Evolutionary conservation across 2,329 filamentous ascomycete genomes (phyloP), one percentile per base, ranked within the genome.

Genomic region (Cylindrodendrum hubeiense): DNA sequence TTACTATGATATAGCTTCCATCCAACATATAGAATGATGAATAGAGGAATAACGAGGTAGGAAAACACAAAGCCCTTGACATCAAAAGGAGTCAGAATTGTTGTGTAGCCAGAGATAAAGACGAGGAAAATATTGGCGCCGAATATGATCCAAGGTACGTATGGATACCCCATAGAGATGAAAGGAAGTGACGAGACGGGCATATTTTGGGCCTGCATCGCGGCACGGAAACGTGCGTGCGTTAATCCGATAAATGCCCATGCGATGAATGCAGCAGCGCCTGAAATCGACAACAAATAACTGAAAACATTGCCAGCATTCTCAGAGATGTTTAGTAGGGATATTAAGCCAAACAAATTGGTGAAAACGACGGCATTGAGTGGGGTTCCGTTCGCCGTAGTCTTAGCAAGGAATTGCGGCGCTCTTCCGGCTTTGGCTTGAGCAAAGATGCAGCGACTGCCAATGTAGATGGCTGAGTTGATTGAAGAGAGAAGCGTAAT

Each of bases 1-100:
- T 63, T 43, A 63, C 63, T 63, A 17, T 63, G 59, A 13, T 56
- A 66, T 15, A 66, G n/a, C 44, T 66, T 66, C 52, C 52, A 66
- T 28, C 63, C 63, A 39, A 46, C 8, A 22, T 63, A 66, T 1
- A 66, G 41, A 15, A 51, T 19, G 8, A 59, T 59, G 59, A 66
- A 66, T 15, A 66, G 41, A 5, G 63, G 63, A 30, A 66, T 66
- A 3, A 66, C 63, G 12, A 66, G 54, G 21, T 66, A 66, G 4
- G 63, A 57, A 26, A 66, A 66, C 28, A 66, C 57, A 37, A 66
- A 66, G 15, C 58, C 59, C 39, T 63, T 66, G 17, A 66, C 41
- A 12, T 66, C 63, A 26, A 66, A 66, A 1, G 63, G 63, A 7
- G 13, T 53, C 43, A 63, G 39, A 13, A 66, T 21, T 9, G 63